Evolutionary conservation across 371 early-diverging fungal species (phyloP).

Genomic region (Nematocida homosporus): DNA sequence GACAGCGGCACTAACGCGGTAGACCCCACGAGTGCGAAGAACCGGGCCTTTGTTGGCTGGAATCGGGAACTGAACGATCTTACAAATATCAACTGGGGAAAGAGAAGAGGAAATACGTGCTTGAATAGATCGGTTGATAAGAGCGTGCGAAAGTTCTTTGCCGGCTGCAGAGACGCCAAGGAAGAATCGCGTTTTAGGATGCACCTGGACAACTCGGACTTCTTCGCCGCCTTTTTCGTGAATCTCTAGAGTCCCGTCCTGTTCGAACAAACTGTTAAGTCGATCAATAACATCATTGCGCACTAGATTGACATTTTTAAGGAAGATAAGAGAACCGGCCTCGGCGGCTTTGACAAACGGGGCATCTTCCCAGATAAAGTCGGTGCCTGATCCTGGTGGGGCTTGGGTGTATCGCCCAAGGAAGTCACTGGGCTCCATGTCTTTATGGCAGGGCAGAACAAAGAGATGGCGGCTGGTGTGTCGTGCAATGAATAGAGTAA

Average conservation of each 20-base stretch:
- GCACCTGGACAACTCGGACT: slow-evolving; percentile 6
- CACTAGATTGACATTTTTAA: slow-evolving; percentile 99
- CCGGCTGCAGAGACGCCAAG: slow-evolving; percentile 44
- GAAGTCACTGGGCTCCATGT: slow-evolving; percentile 90
- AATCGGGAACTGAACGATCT: slow-evolving; percentile 25
- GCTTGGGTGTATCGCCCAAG: slow-evolving; percentile 73
- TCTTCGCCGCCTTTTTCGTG: slow-evolving; percentile 50
- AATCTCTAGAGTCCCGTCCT: slow-evolving; percentile 39
- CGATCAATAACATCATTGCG: slow-evolving; percentile 97
- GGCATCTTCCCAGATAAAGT: slow-evolving; percentile 70
- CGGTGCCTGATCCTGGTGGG: slow-evolving; percentile 67
- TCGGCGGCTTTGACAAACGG: slow-evolving; percentile 85
- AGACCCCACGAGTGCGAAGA: not conserved
- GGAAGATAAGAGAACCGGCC: slow-evolving; percentile 79
- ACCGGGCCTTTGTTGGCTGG: not conserved
- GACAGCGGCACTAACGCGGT: slow-evolving; percentile 10
- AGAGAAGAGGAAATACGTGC: slow-evolving; percentile 38
- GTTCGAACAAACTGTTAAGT: slow-evolving; percentile 85
- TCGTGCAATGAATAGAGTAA: slow-evolving; percentile 80
- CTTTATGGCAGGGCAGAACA: slow-evolving; percentile 90
- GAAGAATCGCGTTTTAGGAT: slow-evolving; percentile 32
- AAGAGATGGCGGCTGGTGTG: slow-evolving; percentile 71
- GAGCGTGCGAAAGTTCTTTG: slow-evolving; percentile 61
- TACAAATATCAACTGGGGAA: slow-evolving; percentile 58
- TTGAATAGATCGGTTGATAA: slow-evolving; percentile 63